Evolutionary conservation across 371 early-diverging fungal genomes (phyloP).

Genomic region (Fennellomyces sp.): DNA sequence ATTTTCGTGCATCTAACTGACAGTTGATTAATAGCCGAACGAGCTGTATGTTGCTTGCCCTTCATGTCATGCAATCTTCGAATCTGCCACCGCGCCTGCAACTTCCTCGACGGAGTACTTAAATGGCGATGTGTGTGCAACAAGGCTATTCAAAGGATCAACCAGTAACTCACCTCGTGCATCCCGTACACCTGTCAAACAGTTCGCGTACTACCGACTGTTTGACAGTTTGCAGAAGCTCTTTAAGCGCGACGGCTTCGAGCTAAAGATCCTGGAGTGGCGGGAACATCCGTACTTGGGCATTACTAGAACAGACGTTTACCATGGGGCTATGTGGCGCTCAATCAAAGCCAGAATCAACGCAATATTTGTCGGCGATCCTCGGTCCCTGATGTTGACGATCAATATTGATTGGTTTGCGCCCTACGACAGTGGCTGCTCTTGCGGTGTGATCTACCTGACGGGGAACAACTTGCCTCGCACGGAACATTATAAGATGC

Average conservation of each 20-base stretch:
- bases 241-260: neutral
- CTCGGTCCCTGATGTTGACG: conserved; percentile 4
- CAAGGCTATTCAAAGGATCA: neutral
- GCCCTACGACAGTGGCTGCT: neutral
- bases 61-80: neutral
- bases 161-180: neutral
- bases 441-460: conserved; percentile 13
- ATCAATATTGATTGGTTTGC: conserved; percentile 20
- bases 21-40: no score
- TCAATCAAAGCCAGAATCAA: neutral
- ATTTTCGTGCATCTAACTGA: no score
- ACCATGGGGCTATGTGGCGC: conserved; percentile 2
- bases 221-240: neutral
- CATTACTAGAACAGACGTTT: neutral
- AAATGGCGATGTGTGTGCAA: neutral
- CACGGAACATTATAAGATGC: neutral
- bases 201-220: conserved; percentile 1
- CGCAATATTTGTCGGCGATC: neutral
- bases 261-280: conserved; percentile 7
- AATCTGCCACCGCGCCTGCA: neutral
- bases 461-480: conserved; percentile 15
- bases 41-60: neutral
- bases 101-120: neutral
- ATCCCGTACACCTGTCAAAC: neutral
- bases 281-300: neutral